These are phyloP conservation scores for Candida manassasensis DNA, from an alignment of 805 yeast genomes.

Conservation along the genomic window DNA sequence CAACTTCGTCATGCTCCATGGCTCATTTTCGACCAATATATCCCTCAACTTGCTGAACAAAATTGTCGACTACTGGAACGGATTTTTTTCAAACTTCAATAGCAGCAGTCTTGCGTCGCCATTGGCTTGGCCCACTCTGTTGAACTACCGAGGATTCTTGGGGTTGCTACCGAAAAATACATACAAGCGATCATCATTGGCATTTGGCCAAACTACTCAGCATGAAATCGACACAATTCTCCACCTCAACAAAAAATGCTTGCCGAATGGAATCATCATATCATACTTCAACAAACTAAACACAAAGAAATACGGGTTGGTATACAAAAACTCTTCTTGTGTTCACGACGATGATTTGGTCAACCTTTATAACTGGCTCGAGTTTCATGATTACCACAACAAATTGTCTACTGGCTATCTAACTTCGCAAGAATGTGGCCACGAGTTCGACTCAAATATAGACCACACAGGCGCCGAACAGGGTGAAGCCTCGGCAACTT, in stretches of 20 bases:
- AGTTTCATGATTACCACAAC: conserved; percentile 25
- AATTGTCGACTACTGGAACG: conserved; percentile 25
- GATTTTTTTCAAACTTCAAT: conserved; percentile 25
- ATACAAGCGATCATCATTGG: conserved; percentile 27
- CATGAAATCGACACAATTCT: conserved; percentile 19
- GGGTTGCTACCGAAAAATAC: conserved; percentile 21
- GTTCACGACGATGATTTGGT: conserved; percentile 13
- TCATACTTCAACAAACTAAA: conserved; percentile 20
- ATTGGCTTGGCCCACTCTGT: conserved; percentile 32
- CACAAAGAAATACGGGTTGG: conserved; percentile 31
- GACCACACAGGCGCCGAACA: neutral
- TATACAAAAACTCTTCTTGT: conserved; percentile 12
- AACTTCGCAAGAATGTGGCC: conserved; percentile 12
- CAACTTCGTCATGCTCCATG: conserved; percentile 24
- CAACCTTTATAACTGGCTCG: conserved; percentile 28
- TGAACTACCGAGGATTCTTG: conserved; percentile 34
- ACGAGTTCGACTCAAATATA: conserved; percentile 10
- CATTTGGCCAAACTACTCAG: conserved; percentile 10
- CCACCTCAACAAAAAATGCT: conserved; percentile 2
- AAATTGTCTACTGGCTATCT: conserved; percentile 17
- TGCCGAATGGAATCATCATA: conserved; percentile 25
- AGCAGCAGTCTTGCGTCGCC: conserved; percentile 16
- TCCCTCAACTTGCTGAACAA: conserved; percentile 10
- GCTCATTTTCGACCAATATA: conserved; percentile 17
- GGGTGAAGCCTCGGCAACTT: conserved; percentile 3